Evolutionary conservation across 2,329 filamentous ascomycete species (phyloP).

Genomic region (Chrysoporthe cubensis): DNA sequence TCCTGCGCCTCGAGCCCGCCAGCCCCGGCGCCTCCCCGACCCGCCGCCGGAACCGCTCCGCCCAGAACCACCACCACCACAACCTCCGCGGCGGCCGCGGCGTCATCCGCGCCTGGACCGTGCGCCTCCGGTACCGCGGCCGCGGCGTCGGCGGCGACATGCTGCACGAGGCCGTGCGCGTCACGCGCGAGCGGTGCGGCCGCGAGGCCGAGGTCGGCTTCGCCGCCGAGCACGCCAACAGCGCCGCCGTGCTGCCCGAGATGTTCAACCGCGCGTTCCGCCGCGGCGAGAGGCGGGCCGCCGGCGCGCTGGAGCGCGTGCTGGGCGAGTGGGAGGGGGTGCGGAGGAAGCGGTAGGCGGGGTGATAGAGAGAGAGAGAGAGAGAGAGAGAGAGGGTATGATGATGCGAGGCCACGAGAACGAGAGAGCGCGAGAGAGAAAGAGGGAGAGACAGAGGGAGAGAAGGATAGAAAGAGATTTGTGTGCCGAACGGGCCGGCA

Average conservation of each 20-base stretch:
- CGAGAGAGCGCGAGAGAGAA: too few species aligned
- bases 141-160: slow-evolving; percentile 74
- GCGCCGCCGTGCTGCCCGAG: slow-evolving; percentile 62
- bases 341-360: slow-evolving; percentile 51
- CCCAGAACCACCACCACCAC: slow-evolving; percentile 31
- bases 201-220: slow-evolving; percentile 72
- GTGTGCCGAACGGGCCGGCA: too few species aligned
- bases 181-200: slow-evolving; percentile 71
- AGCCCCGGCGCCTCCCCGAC: slow-evolving; percentile 28
- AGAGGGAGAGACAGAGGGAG: too few species aligned
- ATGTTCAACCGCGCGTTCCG: slow-evolving; percentile 66
- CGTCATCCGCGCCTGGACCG: slow-evolving; percentile 83
- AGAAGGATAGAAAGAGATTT: too few species aligned
- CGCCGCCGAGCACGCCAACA: slow-evolving; percentile 78
- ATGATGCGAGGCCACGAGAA: too few species aligned
- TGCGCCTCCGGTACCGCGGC: slow-evolving; percentile 68
- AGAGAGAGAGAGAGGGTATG: too few species aligned
- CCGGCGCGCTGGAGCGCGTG: slow-evolving; percentile 55
- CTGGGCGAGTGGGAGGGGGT: slow-evolving; percentile 52
- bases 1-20: slow-evolving; percentile 65
- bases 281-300: slow-evolving; percentile 61
- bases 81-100: slow-evolving; percentile 63
- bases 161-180: slow-evolving; percentile 71
- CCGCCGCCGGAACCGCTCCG: slow-evolving; percentile 42
- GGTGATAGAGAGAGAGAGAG: too few species aligned